Evolutionary conservation across 2,329 filamentous ascomycete genomes (phyloP).

Genomic region (Venturia effusa): DNA sequence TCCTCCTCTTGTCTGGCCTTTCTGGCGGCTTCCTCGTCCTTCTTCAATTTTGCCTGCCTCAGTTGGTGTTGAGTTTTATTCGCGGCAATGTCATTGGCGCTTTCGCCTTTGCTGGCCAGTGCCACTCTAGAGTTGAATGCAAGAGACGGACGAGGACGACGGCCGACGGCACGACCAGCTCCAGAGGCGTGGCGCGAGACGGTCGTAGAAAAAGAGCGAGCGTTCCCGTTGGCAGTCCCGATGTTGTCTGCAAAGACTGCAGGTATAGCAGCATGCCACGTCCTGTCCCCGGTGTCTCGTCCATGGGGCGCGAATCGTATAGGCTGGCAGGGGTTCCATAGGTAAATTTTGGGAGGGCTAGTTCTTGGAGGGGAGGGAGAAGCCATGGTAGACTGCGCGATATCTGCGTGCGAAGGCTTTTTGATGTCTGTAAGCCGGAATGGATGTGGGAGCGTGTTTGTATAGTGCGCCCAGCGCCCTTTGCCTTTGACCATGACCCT

Average conservation of each 20-base stretch:
- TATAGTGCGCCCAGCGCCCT: conserved; percentile 3
- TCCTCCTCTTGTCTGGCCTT: background rate
- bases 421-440: background rate
- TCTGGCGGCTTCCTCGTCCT: background rate
- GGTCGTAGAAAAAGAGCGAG: background rate
- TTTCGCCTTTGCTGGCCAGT: background rate
- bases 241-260: background rate
- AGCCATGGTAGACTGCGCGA: background rate
- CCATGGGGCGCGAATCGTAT: background rate
- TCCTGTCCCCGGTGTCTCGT: background rate
- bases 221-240: background rate
- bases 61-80: no score
- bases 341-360: background rate
- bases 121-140: no score
- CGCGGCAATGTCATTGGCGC: background rate
- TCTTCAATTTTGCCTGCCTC: background rate
- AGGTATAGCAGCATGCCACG: background rate
- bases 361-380: background rate
- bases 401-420: background rate
- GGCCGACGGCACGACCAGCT: background rate
- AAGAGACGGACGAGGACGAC: background rate
- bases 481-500: conserved; percentile 2
- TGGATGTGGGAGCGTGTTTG: background rate
- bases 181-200: background rate
- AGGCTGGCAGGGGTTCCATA: background rate